A percentile compares a stretch with the other conserved stretches of the same genome.
phyloP scores from a whole-genome alignment of 306 rosid genomes.

The Potentilla sterilis region DNA sequence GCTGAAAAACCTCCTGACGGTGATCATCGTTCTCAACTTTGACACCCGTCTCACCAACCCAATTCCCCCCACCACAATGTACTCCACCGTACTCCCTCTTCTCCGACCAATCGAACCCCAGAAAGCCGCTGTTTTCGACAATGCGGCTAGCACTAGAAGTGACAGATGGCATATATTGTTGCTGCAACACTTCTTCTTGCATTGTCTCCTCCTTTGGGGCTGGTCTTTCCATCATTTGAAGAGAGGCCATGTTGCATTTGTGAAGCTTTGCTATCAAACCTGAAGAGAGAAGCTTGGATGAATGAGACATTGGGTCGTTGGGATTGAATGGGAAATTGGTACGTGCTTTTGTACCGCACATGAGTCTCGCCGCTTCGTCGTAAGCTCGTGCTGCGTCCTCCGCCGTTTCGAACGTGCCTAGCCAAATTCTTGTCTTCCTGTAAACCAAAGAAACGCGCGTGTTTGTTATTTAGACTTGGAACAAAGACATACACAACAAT shows the following conservation, averaged over 20 bases:
- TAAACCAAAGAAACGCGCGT: background rate
- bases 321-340: conserved; percentile 65
- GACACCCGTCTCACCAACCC: conserved; percentile 33
- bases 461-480: conserved; percentile 1
- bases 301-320: conserved; percentile 41
- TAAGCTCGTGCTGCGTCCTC: conserved; percentile 87
- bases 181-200: background rate
- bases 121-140: conserved; percentile 19
- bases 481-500: background rate
- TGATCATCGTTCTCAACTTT: conserved; percentile 10
- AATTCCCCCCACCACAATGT: conserved; percentile 31
- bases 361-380: conserved; percentile 79
- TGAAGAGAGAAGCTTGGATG: conserved; percentile 63
- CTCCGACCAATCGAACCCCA: conserved; percentile 32
- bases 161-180: background rate
- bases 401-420: conserved; percentile 78
- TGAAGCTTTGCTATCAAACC: conserved; percentile 60
- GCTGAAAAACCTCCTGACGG: conserved; percentile 36
- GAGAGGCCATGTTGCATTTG: conserved; percentile 76
- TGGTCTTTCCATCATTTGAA: conserved; percentile 55
- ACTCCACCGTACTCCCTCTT: background rate
- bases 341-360: conserved; percentile 74
- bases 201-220: conserved; percentile 32
- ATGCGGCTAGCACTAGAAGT: conserved; percentile 15
- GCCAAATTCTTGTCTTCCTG: conserved; percentile 80